Conservation (phyloP, 495 filamentous ascomycete species). For the Tuber magnatum region DNA sequence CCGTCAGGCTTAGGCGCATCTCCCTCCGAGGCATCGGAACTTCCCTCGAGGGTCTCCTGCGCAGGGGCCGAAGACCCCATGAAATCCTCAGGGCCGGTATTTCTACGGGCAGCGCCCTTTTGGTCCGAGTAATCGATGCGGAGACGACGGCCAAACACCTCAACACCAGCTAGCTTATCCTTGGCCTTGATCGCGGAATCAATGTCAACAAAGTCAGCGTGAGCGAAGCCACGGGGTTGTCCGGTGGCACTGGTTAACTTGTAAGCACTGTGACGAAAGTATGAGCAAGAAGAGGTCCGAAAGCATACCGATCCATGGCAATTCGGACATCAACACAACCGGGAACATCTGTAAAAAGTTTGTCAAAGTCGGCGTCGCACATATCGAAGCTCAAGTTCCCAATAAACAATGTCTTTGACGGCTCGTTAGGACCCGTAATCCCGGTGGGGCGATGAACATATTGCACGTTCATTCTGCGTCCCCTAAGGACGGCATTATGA, state of each 20-base stretch:
- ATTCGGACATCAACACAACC: constrained; percentile 77
- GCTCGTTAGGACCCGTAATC: constrained; percentile 40
- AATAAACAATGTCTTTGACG: constrained; percentile 67
- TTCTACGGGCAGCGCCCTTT: constrained; percentile 1
- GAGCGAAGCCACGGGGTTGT: constrained; percentile 79
- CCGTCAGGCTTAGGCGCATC: not conserved
- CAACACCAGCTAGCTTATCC: constrained; percentile 51
- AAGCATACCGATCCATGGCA: constrained; percentile 63
- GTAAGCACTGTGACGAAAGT: constrained; percentile 12
- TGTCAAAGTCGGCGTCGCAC: constrained; percentile 78
- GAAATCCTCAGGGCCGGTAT: constrained; percentile 5
- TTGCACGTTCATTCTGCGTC: constrained; percentile 63
- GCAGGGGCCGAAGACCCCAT: constrained; percentile 1
- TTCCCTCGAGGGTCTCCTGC: not conserved
- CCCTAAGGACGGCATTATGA: constrained; percentile 67
- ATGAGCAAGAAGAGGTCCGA: not conserved
- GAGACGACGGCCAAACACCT: constrained; percentile 60
- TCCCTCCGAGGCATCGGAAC: not conserved
- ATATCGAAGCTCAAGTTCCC: constrained; percentile 88
- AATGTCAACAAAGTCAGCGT: constrained; percentile 72
- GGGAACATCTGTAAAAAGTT: constrained; percentile 63
- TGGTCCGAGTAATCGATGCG: constrained; percentile 55
- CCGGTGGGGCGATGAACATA: constrained; percentile 38
- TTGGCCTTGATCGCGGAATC: constrained; percentile 54
- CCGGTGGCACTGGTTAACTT: constrained; percentile 53